phyloP scores from a whole-genome alignment of 495 filamentous ascomycete genomes.

The Penicillium turbatum region DNA sequence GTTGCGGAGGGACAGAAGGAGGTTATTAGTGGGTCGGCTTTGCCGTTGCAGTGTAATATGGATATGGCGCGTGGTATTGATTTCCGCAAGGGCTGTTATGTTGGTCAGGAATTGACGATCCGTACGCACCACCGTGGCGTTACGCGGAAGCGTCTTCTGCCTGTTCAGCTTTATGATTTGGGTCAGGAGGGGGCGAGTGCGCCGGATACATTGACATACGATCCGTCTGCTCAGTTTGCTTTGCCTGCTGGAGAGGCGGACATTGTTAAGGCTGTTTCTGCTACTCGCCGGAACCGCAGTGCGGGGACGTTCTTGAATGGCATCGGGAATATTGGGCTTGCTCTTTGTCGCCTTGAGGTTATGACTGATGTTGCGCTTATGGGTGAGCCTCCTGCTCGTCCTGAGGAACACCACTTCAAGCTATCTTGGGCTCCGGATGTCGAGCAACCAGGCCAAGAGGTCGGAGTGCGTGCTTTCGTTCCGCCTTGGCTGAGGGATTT shows the following conservation, averaged over 20 bases:
- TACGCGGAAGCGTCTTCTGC: conserved; percentile 85
- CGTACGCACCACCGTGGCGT: conserved; percentile 91
- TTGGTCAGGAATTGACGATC: conserved; percentile 94
- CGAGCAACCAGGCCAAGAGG: conserved; percentile 28
- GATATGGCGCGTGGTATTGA: conserved; percentile 80
- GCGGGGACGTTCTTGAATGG: conserved; percentile 74
- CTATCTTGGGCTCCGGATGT: conserved; percentile 44
- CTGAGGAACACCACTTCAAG: conserved; percentile 51
- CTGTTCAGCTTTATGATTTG: conserved; percentile 65
- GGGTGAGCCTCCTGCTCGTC: conserved; percentile 54
- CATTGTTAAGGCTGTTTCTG: conserved; percentile 41
- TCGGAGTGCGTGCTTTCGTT: conserved; percentile 81
- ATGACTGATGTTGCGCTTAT: conserved; percentile 74
- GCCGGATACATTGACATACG: conserved; percentile 49
- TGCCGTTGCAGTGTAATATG: conserved; percentile 81
- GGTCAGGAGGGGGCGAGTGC: conserved; percentile 27
- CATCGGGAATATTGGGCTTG: conserved; percentile 81
- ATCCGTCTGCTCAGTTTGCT: conserved; percentile 31
- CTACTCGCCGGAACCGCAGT: conserved; percentile 53
- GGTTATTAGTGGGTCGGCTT: conserved; percentile 59
- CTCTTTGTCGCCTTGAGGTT: conserved; percentile 80
- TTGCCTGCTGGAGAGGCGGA: conserved; percentile 35
- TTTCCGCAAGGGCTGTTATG: conserved; percentile 94
- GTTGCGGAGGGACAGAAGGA: conserved; percentile 81
- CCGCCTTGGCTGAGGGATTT: conserved; percentile 65